Base-by-base conservation (phyloP, 1,284 basidiomycete species). In the Leccinum colubrinum region DNA sequence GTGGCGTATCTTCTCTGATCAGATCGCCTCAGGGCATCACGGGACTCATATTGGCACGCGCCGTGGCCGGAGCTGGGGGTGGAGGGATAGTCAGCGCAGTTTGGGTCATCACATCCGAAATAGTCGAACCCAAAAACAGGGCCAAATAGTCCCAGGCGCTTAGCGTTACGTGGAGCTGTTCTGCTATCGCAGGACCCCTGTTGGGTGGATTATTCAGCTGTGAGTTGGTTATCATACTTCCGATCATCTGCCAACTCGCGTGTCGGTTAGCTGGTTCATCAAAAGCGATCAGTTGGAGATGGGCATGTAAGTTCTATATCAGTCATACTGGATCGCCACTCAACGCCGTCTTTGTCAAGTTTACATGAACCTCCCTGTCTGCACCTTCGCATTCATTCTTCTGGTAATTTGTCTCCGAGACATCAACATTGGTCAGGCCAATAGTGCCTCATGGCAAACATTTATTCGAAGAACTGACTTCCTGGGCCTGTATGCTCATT, bases 91-190 rank as follows among this genome's bases (percentile, higher is more conserved):
- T 93, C 52, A 86, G 84, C 66, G 81, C 87, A 52, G 90, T 93
- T 51, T 93, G 91, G 91, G 84, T 90, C 25, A 88, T 93, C 64
- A 91, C 89, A 56, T 83, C 89, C 66, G 90, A 92, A 72, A 86
- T 93, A 63, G 90, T 93, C 48, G 84, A 86, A 69, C 80, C 84
- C 41, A 79, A 78, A 64, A 79, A 82, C 63, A 84, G 89, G 63
- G 86, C 90, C 56, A 90, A 86, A 70, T 93, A 90, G 91, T 91
- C 89, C 9, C 88, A 90, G 73, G 89, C 89, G 22, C 80, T 93
- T 46, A 92, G 89, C 66, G 74, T 91, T 59, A 93, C 91, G 46
- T 93, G 91, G 91, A 86, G 87, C 63, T 88, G 86, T 70, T 93
- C 91, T 55, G 91, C 91, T 39, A 74, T 93, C 61, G 88, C 90